phyloP scores from a whole-genome alignment of 208 protist genomes.

The Wallacemonas sp. region DNA sequence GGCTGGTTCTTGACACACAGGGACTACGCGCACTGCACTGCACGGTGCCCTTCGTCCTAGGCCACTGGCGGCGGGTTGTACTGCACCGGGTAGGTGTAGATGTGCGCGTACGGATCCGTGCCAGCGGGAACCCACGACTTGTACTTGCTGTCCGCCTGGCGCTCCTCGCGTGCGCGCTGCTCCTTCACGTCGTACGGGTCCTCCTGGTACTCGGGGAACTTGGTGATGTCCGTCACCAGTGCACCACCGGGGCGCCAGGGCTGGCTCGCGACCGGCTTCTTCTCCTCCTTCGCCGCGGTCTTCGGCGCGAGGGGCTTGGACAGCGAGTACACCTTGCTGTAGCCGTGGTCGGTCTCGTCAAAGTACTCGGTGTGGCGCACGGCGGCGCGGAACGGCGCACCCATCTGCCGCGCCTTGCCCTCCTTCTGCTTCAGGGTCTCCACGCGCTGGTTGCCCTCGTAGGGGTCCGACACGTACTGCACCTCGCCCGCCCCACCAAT shows the following conservation, averaged over 20 bases:
- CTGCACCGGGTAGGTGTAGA: constrained; percentile 72
- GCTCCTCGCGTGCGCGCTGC: constrained; percentile 51
- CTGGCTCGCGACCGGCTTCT: constrained; percentile 26
- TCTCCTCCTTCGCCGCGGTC: constrained; percentile 23
- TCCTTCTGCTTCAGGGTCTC: constrained; percentile 42
- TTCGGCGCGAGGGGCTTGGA: constrained; percentile 76
- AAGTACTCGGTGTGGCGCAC: constrained; percentile 72
- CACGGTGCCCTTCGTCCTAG: constrained; percentile 20
- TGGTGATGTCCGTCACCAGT: constrained; percentile 64
- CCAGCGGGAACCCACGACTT: constrained; percentile 79
- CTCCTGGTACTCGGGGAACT: constrained; percentile 86
- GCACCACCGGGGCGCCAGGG: constrained; percentile 79
- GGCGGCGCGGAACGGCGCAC: constrained; percentile 60
- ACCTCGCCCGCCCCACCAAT: constrained; percentile 78
- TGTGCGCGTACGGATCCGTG: constrained; percentile 76
- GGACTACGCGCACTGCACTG: neutral
- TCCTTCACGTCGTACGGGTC: constrained; percentile 91
- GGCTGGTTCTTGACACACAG: no score
- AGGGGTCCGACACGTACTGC: constrained; percentile 82
- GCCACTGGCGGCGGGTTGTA: constrained; percentile 69
- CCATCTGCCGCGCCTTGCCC: constrained; percentile 22
- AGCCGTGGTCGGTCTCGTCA: constrained; percentile 74
- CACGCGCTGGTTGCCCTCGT: constrained; percentile 38
- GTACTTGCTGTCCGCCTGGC: constrained; percentile 59
- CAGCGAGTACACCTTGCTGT: constrained; percentile 77